Percentiles rank a stretch among this genome's conserved stretches.
phyloP scores from a whole-genome alignment of 345 rosid genomes.

The Rhodomyrtus tomentosa region DNA sequence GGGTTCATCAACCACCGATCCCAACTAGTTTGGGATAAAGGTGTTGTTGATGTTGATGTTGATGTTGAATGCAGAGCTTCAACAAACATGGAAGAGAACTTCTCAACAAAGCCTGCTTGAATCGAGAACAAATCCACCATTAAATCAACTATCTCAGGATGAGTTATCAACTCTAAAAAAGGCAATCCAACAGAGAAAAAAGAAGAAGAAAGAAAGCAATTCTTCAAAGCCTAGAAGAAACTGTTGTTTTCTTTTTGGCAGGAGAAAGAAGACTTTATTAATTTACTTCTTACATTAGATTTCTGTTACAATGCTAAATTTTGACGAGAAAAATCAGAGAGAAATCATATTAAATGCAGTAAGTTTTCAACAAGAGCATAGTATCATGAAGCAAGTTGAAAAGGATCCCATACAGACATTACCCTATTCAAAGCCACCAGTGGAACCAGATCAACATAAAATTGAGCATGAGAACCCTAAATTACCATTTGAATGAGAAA shows the following conservation, averaged over 20 bases:
- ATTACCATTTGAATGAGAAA: background rate
- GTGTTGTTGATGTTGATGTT: no score
- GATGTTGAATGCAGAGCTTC: background rate
- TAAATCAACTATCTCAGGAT: background rate
- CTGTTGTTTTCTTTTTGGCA: background rate
- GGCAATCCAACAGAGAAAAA: background rate
- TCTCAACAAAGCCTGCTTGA: background rate
- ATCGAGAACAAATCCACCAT: background rate
- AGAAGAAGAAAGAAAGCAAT: background rate
- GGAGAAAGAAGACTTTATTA: background rate
- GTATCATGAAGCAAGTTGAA: background rate
- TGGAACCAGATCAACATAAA: background rate
- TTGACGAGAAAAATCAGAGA: background rate
- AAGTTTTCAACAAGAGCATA: background rate
- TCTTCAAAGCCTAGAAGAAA: background rate
- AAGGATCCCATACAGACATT: background rate
- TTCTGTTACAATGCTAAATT: background rate
- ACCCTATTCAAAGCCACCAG: background rate
- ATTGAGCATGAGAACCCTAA: background rate
- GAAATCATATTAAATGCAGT: background rate
- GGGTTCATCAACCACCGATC: no score
- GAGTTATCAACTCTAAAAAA: background rate
- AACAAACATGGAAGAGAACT: background rate
- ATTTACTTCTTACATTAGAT: background rate
- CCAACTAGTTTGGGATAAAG: no score